Evolutionary conservation across 2,329 filamentous ascomycete species (phyloP).

Genomic region (Stachybotrys chlorohalonatus): DNA sequence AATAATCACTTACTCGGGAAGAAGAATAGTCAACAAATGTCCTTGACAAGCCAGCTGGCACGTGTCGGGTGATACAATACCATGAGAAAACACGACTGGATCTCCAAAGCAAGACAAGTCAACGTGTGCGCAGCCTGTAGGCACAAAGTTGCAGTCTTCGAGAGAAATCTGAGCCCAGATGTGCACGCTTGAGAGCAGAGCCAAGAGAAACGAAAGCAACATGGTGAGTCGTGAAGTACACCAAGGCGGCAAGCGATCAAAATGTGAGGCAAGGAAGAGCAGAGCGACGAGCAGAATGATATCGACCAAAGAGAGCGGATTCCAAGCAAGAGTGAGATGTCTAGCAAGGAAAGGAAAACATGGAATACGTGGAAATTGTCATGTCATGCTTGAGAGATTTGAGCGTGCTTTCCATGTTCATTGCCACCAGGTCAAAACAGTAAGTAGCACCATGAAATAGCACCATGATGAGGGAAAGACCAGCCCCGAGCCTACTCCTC

Average conservation of each 20-base stretch:
- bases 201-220: neutral
- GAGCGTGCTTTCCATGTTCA: no score
- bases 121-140: constrained; percentile 17
- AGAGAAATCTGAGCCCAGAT: neutral
- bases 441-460: no score
- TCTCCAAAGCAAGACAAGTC: constrained; percentile 15
- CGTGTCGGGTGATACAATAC: constrained; percentile 13
- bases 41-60: constrained; percentile 19
- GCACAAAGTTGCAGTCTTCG: constrained; percentile 9
- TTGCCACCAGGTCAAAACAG: no score
- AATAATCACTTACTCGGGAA: constrained; percentile 18
- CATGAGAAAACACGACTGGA: constrained; percentile 12
- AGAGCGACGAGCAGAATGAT: neutral
- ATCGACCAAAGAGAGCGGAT: neutral
- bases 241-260: neutral
- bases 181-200: neutral
- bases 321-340: neutral
- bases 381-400: no score
- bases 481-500: no score
- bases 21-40: constrained; percentile 17
- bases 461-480: no score
- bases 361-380: no score
- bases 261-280: neutral
- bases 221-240: neutral
- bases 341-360: neutral